Evolutionary conservation across 129 eudicot species (phyloP).

Genomic region (Arctium lappa): DNA sequence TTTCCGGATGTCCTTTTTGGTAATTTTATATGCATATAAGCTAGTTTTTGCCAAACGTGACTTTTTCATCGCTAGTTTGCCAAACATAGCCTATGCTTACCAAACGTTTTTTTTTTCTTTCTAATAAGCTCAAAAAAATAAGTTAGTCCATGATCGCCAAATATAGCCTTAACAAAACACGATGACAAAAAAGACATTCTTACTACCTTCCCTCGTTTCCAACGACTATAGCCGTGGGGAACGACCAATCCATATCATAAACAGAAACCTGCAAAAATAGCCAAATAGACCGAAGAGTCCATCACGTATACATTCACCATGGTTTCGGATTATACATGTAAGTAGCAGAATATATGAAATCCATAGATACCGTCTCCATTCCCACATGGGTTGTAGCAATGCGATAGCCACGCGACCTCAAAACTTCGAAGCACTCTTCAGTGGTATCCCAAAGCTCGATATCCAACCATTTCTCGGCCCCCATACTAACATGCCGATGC

Average conservation of each 20-base stretch:
- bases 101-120: not conserved
- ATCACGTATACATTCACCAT: not conserved
- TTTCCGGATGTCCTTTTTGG: no score
- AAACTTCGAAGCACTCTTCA: constrained; percentile 64
- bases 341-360: constrained; percentile 4
- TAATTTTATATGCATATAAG: no score
- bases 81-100: not conserved
- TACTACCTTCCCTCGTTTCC: constrained; percentile 79
- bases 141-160: not conserved
- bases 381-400: constrained; percentile 92
- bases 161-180: not conserved
- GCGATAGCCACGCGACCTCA: constrained; percentile 89
- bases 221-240: constrained; percentile 85
- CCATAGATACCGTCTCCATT: constrained; percentile 52
- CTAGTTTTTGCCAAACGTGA: no score
- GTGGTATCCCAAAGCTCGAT: constrained; percentile 87
- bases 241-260: constrained; percentile 88
- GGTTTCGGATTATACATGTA: not conserved
- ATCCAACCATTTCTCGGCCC: constrained; percentile 98
- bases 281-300: not conserved
- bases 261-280: constrained; percentile 55
- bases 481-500: constrained; percentile 96
- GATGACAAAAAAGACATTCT: not conserved
- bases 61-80: no score
- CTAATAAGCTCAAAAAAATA: not conserved